These are phyloP conservation scores for Parachlorella kessleri DNA, from an alignment of 139 green algal species.

Conservation along the genomic window DNA sequence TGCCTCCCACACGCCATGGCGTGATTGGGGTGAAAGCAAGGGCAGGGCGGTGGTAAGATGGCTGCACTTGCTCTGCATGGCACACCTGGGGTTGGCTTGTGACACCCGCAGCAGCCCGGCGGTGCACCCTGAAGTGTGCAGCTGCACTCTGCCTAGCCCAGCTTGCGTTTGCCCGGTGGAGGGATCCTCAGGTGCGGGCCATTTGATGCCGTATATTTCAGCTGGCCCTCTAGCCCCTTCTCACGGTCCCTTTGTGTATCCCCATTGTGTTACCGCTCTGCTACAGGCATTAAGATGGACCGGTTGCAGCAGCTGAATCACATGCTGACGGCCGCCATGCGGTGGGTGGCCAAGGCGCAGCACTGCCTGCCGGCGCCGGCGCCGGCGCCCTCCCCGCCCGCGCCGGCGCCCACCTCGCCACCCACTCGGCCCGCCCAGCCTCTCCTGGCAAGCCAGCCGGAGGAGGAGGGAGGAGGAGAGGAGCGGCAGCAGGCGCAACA, in stretches of 20 bases:
- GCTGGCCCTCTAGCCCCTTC: not conserved
- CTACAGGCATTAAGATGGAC: slow-evolving; percentile 37
- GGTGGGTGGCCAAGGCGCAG: slow-evolving; percentile 24
- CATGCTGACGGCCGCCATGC: slow-evolving; percentile 13
- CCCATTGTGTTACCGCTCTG: not conserved
- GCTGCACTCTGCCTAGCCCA: not conserved
- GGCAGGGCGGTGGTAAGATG: too few species aligned
- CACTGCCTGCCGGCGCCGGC: not conserved
- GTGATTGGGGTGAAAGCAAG: too few species aligned
- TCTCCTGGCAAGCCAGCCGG: not conserved
- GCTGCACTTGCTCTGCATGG: too few species aligned
- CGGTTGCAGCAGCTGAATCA: slow-evolving; percentile 17
- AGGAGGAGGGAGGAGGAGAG: not conserved
- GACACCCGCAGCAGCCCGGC: not conserved
- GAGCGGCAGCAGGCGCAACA: not conserved
- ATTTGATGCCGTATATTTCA: not conserved
- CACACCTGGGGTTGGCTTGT: too few species aligned
- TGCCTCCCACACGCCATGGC: too few species aligned
- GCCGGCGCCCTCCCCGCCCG: not conserved
- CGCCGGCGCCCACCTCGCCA: not conserved
- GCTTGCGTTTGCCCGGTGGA: not conserved
- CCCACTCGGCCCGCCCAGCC: not conserved
- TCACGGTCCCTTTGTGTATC: too few species aligned
- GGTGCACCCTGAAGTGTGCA: not conserved
- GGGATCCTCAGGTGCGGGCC: too few species aligned